Base-by-base conservation (phyloP, 2,329 filamentous ascomycete species). In the Colletotrichum noveboracense region DNA sequence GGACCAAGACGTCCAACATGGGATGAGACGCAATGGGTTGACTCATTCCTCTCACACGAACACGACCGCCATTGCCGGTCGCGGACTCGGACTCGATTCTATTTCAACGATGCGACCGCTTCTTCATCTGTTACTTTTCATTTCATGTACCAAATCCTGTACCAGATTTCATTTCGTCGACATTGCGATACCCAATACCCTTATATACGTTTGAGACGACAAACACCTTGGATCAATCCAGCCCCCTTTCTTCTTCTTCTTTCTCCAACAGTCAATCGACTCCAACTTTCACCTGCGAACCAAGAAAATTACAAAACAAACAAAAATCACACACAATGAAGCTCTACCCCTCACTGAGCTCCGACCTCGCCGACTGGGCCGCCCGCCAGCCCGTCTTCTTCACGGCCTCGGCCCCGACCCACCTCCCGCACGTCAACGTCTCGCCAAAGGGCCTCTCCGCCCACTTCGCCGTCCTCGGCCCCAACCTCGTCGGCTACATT, bases 341-440 rank as follows among this genome's bases (percentile, higher is more conserved):
- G 82, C 93, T 91, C 82, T 93, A 87, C 81, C 81, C 88, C 21
- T 88, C 87, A 48, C 87, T 94, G 76, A 82, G 88, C 5, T 82
- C 87, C 8, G 86, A 92, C 34, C 88, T 94, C 38, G 86, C 88
- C 72, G 84, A 87, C 55, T 96, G 94, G 93, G 90, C 92, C 66
- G 87, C 92, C 64, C 83, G 86, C 13, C 94, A 96, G 79, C 90
- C 92, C 71, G 86, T 96, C 79, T 96, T 96, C 88, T 96, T 94
- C 87, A 93, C 94, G 13, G 93, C 91, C 55, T 94, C 93, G 16
- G 93, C 94, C 1, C 93, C 94, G 1, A 88, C 92, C 30, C 88
- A 89, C n/a, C 92, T 91, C 24, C 84, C 86, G 4, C 94, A 96
- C 85, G 87, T 96, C 86, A 96, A 96, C 80, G 85, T 95, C 71